phyloP scores from a whole-genome alignment of 139 green algal genomes.

The Chlorella vulgaris region DNA sequence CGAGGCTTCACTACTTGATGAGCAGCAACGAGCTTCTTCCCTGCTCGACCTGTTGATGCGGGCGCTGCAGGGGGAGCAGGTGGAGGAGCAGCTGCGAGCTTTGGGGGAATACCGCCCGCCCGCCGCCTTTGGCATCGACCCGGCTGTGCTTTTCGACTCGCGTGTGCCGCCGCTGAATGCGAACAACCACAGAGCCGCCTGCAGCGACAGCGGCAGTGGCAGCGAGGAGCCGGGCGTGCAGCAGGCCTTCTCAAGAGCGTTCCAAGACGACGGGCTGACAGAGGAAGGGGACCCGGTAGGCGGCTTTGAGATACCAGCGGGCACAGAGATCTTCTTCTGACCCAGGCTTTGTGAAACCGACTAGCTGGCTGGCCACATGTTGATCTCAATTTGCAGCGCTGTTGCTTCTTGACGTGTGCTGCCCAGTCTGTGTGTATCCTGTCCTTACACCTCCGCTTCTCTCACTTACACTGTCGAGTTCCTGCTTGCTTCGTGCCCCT shows the following conservation, averaged over 20 bases:
- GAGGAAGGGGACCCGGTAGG: constrained; percentile 16
- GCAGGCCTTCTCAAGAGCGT: neutral
- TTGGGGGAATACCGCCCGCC: constrained; percentile 38
- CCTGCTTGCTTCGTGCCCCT: no score
- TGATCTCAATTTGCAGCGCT: no score
- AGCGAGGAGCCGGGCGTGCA: neutral
- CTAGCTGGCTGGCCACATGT: no score
- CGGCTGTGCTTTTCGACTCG: constrained; percentile 30
- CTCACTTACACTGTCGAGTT: no score
- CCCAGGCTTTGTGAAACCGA: no score
- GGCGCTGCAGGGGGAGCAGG: constrained; percentile 23
- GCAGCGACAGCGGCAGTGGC: neutral
- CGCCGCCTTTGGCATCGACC: constrained; percentile 36
- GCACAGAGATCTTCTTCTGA: neutral
- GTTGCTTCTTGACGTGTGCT: no score
- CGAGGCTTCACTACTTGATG: neutral
- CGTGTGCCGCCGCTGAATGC: neutral
- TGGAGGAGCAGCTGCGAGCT: constrained; percentile 9
- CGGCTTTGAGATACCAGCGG: neutral
- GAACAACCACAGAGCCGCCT: neutral
- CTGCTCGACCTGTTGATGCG: constrained; percentile 16
- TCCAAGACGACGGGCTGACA: constrained; percentile 11
- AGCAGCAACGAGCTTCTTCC: constrained; percentile 1
- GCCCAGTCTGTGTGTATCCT: no score
- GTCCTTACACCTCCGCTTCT: no score